Evolutionary conservation across 2,329 filamentous ascomycete species (phyloP).

Genomic region (Penicillium vulpinum): DNA sequence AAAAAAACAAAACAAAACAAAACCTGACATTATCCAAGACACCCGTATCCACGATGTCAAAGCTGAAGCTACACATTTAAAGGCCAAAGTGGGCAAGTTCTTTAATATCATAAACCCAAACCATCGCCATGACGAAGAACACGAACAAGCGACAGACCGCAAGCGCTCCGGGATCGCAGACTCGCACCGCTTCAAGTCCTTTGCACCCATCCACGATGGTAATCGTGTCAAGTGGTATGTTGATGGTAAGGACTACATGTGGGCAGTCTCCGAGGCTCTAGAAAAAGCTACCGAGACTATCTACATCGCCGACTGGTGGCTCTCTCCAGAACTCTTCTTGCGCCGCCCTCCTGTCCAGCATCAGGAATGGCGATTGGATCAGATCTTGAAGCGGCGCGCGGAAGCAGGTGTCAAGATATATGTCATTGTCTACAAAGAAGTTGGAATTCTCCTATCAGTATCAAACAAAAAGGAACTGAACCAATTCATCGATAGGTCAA

Average conservation of each 20-base stretch:
- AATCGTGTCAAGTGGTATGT: conserved; percentile 97
- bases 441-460: conserved; percentile 19
- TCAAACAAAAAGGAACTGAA: neutral
- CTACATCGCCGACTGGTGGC: conserved; percentile 97
- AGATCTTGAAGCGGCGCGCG: conserved; percentile 80
- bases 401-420: conserved; percentile 94
- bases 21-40: conserved; percentile 26
- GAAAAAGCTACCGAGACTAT: conserved; percentile 89
- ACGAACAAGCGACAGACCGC: conserved; percentile 78
- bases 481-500: conserved; percentile 50
- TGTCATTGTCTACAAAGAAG: conserved; percentile 88
- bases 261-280: conserved; percentile 87
- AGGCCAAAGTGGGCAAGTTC: conserved; percentile 65
- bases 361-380: conserved; percentile 84
- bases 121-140: conserved; percentile 90
- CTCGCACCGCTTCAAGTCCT: conserved; percentile 82
- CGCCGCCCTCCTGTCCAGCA: conserved; percentile 78
- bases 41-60: conserved; percentile 44
- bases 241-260: conserved; percentile 92
- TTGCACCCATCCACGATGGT: conserved; percentile 79
- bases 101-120: conserved; percentile 74
- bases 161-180: conserved; percentile 73
- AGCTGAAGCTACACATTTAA: conserved; percentile 58
- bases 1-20: neutral
- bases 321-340: conserved; percentile 83